Base-by-base conservation (phyloP, 768 basidiomycete species). In the Suillus subaureus region DNA sequence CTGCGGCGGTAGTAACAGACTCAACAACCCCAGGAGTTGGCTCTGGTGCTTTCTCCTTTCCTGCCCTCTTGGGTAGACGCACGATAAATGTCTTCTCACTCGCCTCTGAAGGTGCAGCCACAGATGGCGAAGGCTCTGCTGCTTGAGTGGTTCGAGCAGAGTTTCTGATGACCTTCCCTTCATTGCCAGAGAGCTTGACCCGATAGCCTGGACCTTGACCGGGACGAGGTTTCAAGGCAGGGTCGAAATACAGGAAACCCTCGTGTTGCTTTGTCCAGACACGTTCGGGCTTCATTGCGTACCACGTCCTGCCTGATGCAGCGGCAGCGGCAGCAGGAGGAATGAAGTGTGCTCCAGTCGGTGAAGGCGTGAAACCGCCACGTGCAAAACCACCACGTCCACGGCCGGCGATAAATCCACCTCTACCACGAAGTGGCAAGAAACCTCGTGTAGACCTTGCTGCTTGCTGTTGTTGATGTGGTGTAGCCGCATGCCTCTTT, bases 241-340 rank as follows among this genome's bases (percentile, higher is more conserved):
- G 71, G 60, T 93, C 90, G 60, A 85, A 83, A 78, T 88, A 89
- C 21, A 94, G 86, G 74, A 87, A 91, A 3, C 82, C 84, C 70
- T 94, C 92, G 69, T 89, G 86, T 62, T 93, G 91, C 72, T 93
- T 93, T 11, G 93, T 94, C 92, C 92, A 94, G 70, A 88, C 83
- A 54, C 84, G 83, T 71, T 94, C 93, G 11, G 92, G 92, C 73
- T 91, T 93, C 85, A 86, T 85, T 9, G 84, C 77, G 71, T 85
- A 93, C 87, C 91, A 91, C 51, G 85, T 81, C 58, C 86, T 86
- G 21, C 81, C 83, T 40, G 66, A 70, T 62, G 64, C 66, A n/a
- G 73, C 69, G 28, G 70, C 39, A 65, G 71, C 70, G 39, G 74
- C 64, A 11, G 70, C 13, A 18, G 80, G 70, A 40, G 75, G 69